Evolutionary conservation across 345 rosid genomes (phyloP), one percentile per base, ranked within the genome.

Genomic region (Rhodomyrtus tomentosa): DNA sequence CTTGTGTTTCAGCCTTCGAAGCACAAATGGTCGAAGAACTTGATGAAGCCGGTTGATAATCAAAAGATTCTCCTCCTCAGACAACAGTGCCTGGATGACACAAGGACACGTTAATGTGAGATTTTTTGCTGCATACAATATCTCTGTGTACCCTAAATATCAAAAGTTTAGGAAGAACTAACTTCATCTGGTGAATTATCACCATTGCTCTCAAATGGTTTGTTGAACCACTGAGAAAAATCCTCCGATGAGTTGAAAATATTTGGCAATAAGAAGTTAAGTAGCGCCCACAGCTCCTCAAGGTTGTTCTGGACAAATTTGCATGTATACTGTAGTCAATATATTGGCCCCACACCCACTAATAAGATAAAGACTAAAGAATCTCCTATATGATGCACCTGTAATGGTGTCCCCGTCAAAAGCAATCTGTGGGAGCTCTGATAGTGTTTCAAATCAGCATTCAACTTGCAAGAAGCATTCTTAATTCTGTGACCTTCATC

Each of bases 401-500:
- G 99, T 81, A 96, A 85, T 53, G 99, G 98, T 29, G 99, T 96
- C 87, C 99, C 99, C 73, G 98, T 96, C 89, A 96, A 88, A 51
- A 96, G 91, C 91, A 96, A 92, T 85, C 99, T 89, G 89, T 96
- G 98, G 85, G 90, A 91, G 81, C 99, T 96, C 86, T 89, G 91
- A 89, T 96, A 96, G 91, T 94, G 95, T 91, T 94, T 96, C 90
- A 96, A 89, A 38, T 96, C 99, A 27, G 99, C 97, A 91, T 96
- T 96, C 90, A 96, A 90, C 91, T 96, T 96, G 93, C 99, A 96
- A 83, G 99, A 96, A 82, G 99, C 99, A 92, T 96, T 96, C 90
- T 96, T 96, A 68, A 96, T 96, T 85, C 99, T 96, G 88, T 96
- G 99, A 51, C 99, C 99, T 92, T 96, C 99, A 89, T 96, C 99